phyloP scores from a whole-genome alignment of 2,329 filamentous ascomycete genomes.

The Cercospora janseana region DNA sequence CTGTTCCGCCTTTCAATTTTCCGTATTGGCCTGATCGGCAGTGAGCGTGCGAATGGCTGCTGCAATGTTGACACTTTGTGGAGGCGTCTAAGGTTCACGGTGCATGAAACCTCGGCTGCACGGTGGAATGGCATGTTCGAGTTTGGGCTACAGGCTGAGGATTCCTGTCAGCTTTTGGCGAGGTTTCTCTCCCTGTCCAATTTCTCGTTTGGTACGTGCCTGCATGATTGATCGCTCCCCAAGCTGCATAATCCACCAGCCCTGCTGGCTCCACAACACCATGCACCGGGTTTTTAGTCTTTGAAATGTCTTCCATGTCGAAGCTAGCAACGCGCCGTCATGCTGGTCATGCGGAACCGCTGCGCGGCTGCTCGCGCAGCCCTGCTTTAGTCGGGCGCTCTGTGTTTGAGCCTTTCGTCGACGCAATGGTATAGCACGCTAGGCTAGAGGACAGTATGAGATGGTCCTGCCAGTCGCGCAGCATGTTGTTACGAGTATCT shows the following conservation, averaged over 20 bases:
- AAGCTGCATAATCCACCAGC: slow-evolving; percentile 17
- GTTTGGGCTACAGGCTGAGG: not conserved
- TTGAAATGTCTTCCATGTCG: slow-evolving; percentile 19
- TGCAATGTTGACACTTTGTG: too few species aligned
- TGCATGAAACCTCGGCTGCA: slow-evolving; percentile 18
- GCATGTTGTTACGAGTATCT: not conserved
- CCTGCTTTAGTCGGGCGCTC: slow-evolving; percentile 17
- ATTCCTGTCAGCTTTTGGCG: slow-evolving; percentile 4
- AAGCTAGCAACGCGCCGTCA: slow-evolving; percentile 22
- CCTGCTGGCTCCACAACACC: slow-evolving; percentile 22
- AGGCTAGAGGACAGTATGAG: slow-evolving; percentile 11
- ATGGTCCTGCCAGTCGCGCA: slow-evolving; percentile 1
- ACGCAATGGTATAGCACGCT: slow-evolving; percentile 18
- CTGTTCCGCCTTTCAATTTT: too few species aligned
- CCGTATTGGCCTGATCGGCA: too few species aligned
- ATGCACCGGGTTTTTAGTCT: slow-evolving; percentile 20
- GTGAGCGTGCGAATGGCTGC: too few species aligned
- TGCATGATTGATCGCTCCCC: slow-evolving; percentile 16
- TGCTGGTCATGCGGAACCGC: slow-evolving; percentile 24
- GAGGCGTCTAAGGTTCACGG: too few species aligned
- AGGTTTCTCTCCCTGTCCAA: slow-evolving; percentile 12
- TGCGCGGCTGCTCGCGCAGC: slow-evolving; percentile 19
- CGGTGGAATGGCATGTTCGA: too few species aligned
- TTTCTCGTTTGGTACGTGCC: slow-evolving; percentile 13
- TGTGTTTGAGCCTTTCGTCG: slow-evolving; percentile 16